A percentile compares a stretch with the other conserved stretches of the same genome.
Conservation (phyloP, 2,329 filamentous ascomycete species). For the Davidsoniella virescens region DNA sequence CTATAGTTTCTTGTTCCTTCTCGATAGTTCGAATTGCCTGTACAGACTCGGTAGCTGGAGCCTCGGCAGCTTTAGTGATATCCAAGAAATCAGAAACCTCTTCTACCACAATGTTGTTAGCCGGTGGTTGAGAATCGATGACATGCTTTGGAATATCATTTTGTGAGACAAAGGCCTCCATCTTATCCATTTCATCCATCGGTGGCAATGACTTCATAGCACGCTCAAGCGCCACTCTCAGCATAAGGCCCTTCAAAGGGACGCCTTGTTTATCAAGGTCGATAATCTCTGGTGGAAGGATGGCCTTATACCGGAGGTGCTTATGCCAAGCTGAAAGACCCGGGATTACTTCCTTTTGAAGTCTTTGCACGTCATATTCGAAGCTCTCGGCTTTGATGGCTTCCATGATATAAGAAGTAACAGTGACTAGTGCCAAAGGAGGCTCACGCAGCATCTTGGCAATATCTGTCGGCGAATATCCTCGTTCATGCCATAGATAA, state of each 20-base stretch:
- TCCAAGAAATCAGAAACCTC: too few species aligned
- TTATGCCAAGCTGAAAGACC: slow-evolving; percentile 10
- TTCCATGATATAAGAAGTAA: slow-evolving; percentile 42
- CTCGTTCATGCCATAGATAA: slow-evolving; percentile 44
- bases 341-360: slow-evolving; percentile 29
- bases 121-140: too few species aligned
- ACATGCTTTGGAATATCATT: background rate
- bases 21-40: too few species aligned
- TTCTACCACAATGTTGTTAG: too few species aligned
- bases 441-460: slow-evolving; percentile 42
- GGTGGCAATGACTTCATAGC: slow-evolving; percentile 6
- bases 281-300: slow-evolving; percentile 6
- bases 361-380: slow-evolving; percentile 29
- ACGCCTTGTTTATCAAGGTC: slow-evolving; percentile 4
- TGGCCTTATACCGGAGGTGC: slow-evolving; percentile 8
- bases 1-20: background rate
- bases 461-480: slow-evolving; percentile 31
- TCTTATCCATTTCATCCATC: background rate
- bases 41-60: too few species aligned
- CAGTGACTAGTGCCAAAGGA: slow-evolving; percentile 39
- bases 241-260: slow-evolving; percentile 4
- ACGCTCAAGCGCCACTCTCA: slow-evolving; percentile 4
- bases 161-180: background rate
- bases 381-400: slow-evolving; percentile 35
- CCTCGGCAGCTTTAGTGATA: too few species aligned